Evolutionary conservation across 345 rosid species (phyloP).

Genomic region (Ricinus communis): DNA sequence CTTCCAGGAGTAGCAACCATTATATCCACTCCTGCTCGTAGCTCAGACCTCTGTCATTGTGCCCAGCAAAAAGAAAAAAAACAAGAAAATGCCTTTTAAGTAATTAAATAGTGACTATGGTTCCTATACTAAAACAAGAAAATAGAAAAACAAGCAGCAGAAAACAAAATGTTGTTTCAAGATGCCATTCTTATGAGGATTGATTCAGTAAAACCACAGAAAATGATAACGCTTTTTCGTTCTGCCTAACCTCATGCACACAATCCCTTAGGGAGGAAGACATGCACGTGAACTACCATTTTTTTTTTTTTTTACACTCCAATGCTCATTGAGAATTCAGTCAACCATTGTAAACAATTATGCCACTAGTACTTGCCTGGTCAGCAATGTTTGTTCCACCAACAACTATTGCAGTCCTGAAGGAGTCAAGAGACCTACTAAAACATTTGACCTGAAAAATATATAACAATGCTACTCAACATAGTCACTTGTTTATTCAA

Average conservation of each 20-base stretch:
- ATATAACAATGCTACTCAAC: slow-evolving; percentile 11
- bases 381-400: slow-evolving; percentile 45
- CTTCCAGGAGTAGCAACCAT: slow-evolving; percentile 52
- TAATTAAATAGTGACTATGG: neutral
- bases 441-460: slow-evolving; percentile 38
- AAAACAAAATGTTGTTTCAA: slow-evolving; percentile 2
- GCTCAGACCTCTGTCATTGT: slow-evolving; percentile 30
- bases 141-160: neutral
- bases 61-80: slow-evolving; percentile 9
- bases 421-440: slow-evolving; percentile 40
- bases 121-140: neutral
- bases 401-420: slow-evolving; percentile 41
- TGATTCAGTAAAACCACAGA: neutral
- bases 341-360: neutral
- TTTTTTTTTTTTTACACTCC: neutral
- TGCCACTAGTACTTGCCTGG: slow-evolving; percentile 26
- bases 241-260: neutral
- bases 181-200: neutral
- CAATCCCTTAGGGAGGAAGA: neutral
- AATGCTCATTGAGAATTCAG: neutral
- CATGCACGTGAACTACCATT: neutral
- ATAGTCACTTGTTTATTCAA: neutral
- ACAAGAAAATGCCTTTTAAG: neutral
- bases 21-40: slow-evolving; percentile 37
- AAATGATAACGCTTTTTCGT: neutral